Percentiles rank a stretch among this genome's conserved stretches.
These are phyloP conservation scores for Echeveria elegans DNA, from an alignment of 164 flowering plant genomes.

Conservation along the genomic window DNA sequence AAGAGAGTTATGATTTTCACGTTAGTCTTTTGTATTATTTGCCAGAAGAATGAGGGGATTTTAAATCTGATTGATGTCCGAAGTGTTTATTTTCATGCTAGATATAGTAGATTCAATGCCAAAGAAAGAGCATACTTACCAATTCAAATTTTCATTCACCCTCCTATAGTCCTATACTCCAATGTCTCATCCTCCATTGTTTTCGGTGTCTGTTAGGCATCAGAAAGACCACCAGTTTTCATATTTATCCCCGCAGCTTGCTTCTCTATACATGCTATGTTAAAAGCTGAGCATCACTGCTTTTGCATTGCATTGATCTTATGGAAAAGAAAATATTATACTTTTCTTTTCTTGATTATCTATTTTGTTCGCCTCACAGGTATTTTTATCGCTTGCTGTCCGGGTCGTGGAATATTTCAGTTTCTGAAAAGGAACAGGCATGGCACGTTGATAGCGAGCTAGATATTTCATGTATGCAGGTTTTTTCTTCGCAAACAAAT, in stretches of 20 bases:
- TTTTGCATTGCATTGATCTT: not conserved
- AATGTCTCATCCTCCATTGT: not conserved
- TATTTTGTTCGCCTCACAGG: constrained; percentile 22
- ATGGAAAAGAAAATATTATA: not conserved
- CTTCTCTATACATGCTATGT: no score
- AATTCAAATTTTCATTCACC: constrained; percentile 6
- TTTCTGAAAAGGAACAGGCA: no score
- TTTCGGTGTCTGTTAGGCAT: not conserved
- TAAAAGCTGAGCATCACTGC: not conserved
- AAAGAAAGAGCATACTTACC: constrained; percentile 88
- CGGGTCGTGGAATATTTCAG: constrained; percentile 72
- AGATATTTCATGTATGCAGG: no score
- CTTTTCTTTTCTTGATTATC: not conserved
- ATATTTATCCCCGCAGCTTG: not conserved
- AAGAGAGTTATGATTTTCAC: no score
- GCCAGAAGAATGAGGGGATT: constrained; percentile 74
- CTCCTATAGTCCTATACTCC: not conserved
- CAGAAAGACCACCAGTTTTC: not conserved
- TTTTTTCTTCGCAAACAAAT: no score
- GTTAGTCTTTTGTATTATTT: no score
- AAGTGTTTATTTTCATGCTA: constrained; percentile 86
- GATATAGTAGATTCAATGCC: constrained; percentile 75
- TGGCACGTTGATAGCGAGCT: no score
- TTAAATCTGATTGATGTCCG: no score
- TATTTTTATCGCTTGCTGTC: constrained; percentile 78